These are phyloP conservation scores for Sordariomycetes sp. DNA, from an alignment of 2,329 filamentous ascomycete genomes.

Conservation along the genomic window DNA sequence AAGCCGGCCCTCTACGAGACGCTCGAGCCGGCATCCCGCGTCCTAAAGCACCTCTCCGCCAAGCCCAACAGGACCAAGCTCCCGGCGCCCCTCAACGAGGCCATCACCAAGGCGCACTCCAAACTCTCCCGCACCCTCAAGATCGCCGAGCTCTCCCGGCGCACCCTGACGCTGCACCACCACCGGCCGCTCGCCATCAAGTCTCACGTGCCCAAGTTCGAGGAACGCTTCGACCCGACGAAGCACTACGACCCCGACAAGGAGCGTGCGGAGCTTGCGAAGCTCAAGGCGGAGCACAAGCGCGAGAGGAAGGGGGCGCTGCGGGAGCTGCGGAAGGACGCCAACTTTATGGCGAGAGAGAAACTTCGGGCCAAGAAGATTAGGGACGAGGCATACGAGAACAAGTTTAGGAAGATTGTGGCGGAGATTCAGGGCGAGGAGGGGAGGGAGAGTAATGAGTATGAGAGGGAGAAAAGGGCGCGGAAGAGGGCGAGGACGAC, in stretches of 20 bases:
- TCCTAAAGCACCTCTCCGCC: slow-evolving; percentile 48
- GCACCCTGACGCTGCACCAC: slow-evolving; percentile 76
- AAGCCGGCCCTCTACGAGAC: slow-evolving; percentile 69
- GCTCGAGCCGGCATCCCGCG: slow-evolving; percentile 49
- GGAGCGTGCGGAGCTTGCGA: slow-evolving; percentile 73
- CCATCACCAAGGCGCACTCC: slow-evolving; percentile 24
- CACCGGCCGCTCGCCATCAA: slow-evolving; percentile 84
- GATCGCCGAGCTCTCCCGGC: slow-evolving; percentile 51
- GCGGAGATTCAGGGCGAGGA: slow-evolving; percentile 95
- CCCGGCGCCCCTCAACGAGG: slow-evolving; percentile 25
- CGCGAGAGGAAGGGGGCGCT: slow-evolving; percentile 89
- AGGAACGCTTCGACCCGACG: slow-evolving; percentile 85
- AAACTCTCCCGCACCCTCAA: slow-evolving; percentile 42
- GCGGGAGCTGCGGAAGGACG: slow-evolving; percentile 88
- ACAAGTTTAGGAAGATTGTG: slow-evolving; percentile 84
- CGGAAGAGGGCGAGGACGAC: slow-evolving; percentile 50
- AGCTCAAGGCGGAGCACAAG: slow-evolving; percentile 84
- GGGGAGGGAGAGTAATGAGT: slow-evolving; percentile 71
- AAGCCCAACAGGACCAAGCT: slow-evolving; percentile 37
- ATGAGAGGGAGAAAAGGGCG: slow-evolving; percentile 72
- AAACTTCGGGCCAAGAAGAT: slow-evolving; percentile 86
- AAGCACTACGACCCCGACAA: slow-evolving; percentile 96
- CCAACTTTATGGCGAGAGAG: slow-evolving; percentile 85
- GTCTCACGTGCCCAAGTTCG: slow-evolving; percentile 82
- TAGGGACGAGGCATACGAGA: slow-evolving; percentile 85